Evolutionary conservation across 306 rosid species (phyloP).

Genomic region (Sophora flavescens): DNA sequence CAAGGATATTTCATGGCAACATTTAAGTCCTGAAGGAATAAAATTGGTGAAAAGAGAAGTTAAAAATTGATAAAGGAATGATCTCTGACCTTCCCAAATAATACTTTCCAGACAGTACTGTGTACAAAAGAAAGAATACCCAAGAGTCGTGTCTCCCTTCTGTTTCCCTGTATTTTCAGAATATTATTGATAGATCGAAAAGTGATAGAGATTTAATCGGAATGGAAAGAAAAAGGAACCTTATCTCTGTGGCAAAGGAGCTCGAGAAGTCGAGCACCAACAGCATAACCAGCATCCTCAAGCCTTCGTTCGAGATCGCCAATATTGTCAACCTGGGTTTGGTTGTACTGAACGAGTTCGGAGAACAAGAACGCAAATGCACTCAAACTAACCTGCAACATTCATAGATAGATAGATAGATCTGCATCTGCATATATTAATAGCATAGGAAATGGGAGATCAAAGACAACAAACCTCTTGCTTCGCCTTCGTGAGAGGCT

Average conservation of each 20-base stretch:
- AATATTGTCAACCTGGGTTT: slow-evolving; percentile 96
- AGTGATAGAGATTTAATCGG: background rate
- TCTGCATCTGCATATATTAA: no score
- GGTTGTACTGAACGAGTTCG: slow-evolving; percentile 98
- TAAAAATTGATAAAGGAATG: slow-evolving; percentile 23
- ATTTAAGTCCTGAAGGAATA: background rate
- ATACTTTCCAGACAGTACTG: slow-evolving; percentile 98
- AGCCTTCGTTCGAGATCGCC: slow-evolving; percentile 94
- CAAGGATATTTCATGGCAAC: slow-evolving; percentile 33
- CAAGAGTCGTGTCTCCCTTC: slow-evolving; percentile 91
- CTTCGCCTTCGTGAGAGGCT: slow-evolving; percentile 69
- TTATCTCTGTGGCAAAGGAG: slow-evolving; percentile 98
- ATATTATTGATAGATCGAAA: slow-evolving; percentile 14
- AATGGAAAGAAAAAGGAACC: slow-evolving; percentile 48
- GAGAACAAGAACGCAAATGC: slow-evolving; percentile 98
- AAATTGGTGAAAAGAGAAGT: background rate
- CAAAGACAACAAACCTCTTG: slow-evolving; percentile 39
- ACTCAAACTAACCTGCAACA: slow-evolving; percentile 91
- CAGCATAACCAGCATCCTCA: slow-evolving; percentile 98
- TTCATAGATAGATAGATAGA: no score
- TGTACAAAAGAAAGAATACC: slow-evolving; percentile 96
- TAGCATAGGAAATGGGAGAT: no score
- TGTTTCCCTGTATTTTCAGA: slow-evolving; percentile 79
- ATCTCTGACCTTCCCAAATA: slow-evolving; percentile 87
- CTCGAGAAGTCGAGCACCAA: slow-evolving; percentile 94